A percentile compares a stretch with the other conserved stretches of the same genome.
These are phyloP conservation scores for Cryptomeria japonica DNA, from an alignment of 75 land plant species.

Conservation along the genomic window DNA sequence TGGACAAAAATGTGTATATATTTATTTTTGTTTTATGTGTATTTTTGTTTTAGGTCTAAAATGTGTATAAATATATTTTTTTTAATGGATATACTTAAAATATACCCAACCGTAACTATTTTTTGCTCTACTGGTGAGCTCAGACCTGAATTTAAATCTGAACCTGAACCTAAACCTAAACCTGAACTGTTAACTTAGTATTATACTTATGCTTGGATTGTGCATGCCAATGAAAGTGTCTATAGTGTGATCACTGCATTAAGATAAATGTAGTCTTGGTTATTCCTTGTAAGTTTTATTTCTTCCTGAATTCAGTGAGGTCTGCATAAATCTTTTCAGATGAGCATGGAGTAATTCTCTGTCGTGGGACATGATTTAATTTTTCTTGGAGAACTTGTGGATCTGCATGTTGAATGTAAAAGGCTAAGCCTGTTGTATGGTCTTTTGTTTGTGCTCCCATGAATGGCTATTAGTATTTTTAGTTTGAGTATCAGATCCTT, in stretches of 20 bases:
- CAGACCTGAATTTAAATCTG: no score
- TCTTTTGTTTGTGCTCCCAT: neutral
- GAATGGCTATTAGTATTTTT: neutral
- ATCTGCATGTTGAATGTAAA: neutral
- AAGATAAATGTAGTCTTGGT: neutral
- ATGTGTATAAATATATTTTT: no score
- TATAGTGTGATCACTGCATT: neutral
- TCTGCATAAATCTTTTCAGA: neutral
- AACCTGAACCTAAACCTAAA: no score
- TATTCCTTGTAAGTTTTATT: neutral
- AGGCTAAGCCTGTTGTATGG: neutral
- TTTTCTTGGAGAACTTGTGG: neutral
- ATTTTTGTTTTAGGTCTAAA: no score
- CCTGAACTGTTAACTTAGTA: no score
- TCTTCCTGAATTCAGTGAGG: neutral
- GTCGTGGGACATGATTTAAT: neutral
- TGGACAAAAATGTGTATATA: no score
- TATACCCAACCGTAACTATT: no score
- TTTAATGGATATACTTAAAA: no score
- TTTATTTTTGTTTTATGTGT: no score
- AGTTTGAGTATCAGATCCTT: neutral
- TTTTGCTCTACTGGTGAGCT: no score
- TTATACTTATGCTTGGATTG: no score
- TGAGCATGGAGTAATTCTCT: neutral
- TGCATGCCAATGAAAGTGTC: neutral